These are phyloP conservation scores for Candida nemodendra DNA, from an alignment of 805 yeast genomes.

Conservation along the genomic window DNA sequence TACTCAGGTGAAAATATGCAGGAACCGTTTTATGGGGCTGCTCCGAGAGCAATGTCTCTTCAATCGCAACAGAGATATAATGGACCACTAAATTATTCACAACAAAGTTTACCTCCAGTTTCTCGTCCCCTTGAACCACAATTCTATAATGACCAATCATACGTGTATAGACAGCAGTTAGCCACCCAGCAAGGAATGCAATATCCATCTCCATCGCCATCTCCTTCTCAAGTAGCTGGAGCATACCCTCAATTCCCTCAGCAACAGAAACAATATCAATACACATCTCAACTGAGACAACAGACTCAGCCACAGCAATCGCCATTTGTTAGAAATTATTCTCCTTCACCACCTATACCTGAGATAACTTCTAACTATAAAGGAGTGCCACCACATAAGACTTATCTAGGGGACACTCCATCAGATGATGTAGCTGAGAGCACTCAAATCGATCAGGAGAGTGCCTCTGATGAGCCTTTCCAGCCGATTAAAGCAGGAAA, in stretches of 20 bases:
- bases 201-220: not conserved
- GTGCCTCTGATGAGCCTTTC: conserved; percentile 10
- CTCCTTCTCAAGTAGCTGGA: not conserved
- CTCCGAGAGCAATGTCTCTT: conserved; percentile 22
- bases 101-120: conserved; percentile 1
- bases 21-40: conserved; percentile 5
- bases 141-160: not conserved
- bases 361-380: too few relatives aligned
- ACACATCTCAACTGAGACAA: conserved; percentile 4
- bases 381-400: too few relatives aligned
- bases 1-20: conserved; percentile 3
- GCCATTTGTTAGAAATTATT: too few relatives aligned
- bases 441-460: too few relatives aligned
- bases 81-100: conserved; percentile 6
- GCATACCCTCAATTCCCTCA: conserved; percentile 9
- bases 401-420: too few relatives aligned
- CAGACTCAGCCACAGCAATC: too few relatives aligned
- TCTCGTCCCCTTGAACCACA: not conserved
- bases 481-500: conserved; percentile 14
- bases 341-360: too few relatives aligned
- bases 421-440: too few relatives aligned
- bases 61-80: conserved; percentile 13
- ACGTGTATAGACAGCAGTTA: not conserved
- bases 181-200: not conserved
- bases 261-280: conserved; percentile 6